phyloP scores from a whole-genome alignment of 495 filamentous ascomycete species.

The Xylaria bambusicola region DNA sequence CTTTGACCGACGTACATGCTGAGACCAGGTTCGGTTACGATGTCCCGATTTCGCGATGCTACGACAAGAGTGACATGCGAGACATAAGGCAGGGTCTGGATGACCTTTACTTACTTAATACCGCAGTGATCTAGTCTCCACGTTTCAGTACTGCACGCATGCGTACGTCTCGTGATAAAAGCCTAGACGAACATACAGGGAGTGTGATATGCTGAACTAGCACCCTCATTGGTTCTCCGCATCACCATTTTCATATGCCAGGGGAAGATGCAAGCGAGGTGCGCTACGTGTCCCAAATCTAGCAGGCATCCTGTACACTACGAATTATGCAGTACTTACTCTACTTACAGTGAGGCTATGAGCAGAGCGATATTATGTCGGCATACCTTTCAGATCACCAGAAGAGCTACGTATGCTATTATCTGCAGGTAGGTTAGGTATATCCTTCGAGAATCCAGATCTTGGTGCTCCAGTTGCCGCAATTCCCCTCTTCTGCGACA shows the following conservation, averaged over 20 bases:
- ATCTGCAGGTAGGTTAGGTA: too few species aligned
- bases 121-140: not conserved
- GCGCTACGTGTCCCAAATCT: too few species aligned
- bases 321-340: too few species aligned
- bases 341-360: too few species aligned
- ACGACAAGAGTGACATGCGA: not conserved
- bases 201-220: not conserved
- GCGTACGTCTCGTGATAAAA: not conserved
- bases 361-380: too few species aligned
- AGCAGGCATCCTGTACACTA: too few species aligned
- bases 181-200: not conserved
- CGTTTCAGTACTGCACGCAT: too few species aligned
- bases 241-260: not conserved
- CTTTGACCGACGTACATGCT: not conserved
- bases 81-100: not conserved
- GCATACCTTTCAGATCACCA: too few species aligned
- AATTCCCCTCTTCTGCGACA: too few species aligned
- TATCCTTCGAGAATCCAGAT: too few species aligned
- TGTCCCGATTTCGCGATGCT: not conserved
- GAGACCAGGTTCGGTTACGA: slow-evolving; percentile 7
- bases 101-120: not conserved
- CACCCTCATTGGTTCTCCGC: not conserved
- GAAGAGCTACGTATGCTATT: too few species aligned
- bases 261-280: not conserved
- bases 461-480: too few species aligned